A percentile compares a stretch with the other conserved stretches of the same genome.
phyloP scores from a whole-genome alignment of 306 rosid genomes.

The Boehmeria nivea region DNA sequence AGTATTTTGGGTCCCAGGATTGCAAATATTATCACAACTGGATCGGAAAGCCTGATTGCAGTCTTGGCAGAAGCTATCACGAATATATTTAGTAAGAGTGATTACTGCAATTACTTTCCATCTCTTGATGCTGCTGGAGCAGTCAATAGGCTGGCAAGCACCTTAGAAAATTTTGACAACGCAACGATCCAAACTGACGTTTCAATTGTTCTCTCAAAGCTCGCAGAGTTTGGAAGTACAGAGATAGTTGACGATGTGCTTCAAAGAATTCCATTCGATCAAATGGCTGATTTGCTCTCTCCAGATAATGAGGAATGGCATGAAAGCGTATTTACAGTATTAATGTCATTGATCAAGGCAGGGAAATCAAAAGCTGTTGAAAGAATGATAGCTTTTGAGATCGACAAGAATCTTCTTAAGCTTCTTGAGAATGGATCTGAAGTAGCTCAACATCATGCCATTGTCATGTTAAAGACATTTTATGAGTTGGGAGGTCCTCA shows the following conservation, averaged over 20 bases:
- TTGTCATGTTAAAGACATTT: constrained; percentile 25
- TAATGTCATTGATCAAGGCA: constrained; percentile 22
- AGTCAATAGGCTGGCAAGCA: constrained; percentile 13
- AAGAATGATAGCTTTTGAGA: constrained; percentile 21
- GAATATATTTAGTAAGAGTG: constrained; percentile 22
- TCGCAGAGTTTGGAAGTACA: constrained; percentile 25
- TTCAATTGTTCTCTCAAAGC: constrained; percentile 26
- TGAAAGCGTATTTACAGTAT: constrained; percentile 24
- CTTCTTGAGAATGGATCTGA: constrained; percentile 27
- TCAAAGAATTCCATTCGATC: constrained; percentile 17
- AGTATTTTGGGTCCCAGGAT: constrained; percentile 28
- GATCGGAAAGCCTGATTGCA: constrained; percentile 17
- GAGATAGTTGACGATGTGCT: constrained; percentile 25
- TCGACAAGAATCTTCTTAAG: constrained; percentile 24
- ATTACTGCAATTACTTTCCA: constrained; percentile 23
- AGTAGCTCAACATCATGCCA: constrained; percentile 25
- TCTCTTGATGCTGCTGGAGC: constrained; percentile 16
- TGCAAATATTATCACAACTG: constrained; percentile 12
- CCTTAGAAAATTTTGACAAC: constrained; percentile 19
- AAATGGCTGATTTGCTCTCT: constrained; percentile 21
- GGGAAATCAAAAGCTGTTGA: constrained; percentile 28
- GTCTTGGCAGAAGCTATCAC: constrained; percentile 29
- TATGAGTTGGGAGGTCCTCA: constrained; percentile 23
- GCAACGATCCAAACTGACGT: constrained; percentile 21
- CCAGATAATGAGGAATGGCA: constrained; percentile 31